These are phyloP conservation scores for Lindgomyces ingoldianus DNA, from an alignment of 495 filamentous ascomycete genomes.

Conservation along the genomic window DNA sequence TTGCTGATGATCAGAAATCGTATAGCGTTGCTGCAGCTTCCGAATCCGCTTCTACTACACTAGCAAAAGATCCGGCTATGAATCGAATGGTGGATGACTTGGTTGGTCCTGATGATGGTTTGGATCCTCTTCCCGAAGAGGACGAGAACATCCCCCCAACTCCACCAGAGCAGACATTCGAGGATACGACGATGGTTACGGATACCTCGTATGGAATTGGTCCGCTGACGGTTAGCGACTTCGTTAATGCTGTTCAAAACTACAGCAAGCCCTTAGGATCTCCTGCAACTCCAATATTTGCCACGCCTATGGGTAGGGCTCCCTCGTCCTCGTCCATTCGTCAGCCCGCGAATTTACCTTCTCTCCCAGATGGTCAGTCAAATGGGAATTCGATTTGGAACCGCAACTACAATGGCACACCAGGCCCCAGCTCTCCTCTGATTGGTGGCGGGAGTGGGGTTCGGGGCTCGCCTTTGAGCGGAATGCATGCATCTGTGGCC, in stretches of 20 bases:
- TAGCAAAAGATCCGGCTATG: slow-evolving; percentile 42
- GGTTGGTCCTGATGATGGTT: slow-evolving; percentile 57
- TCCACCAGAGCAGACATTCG: slow-evolving; percentile 43
- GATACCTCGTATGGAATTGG: slow-evolving; percentile 26
- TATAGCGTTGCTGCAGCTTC: slow-evolving; percentile 36
- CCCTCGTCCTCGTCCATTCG: slow-evolving; percentile 32
- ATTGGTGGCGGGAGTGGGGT: slow-evolving; percentile 1
- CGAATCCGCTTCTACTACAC: slow-evolving; percentile 36
- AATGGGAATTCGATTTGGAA: slow-evolving; percentile 34
- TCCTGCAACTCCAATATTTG: slow-evolving; percentile 6
- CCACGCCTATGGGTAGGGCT: slow-evolving; percentile 27
- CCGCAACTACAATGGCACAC: slow-evolving; percentile 30
- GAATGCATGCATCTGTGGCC: not conserved
- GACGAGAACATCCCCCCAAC: slow-evolving; percentile 41
- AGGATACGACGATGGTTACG: slow-evolving; percentile 29
- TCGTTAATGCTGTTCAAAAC: slow-evolving; percentile 32
- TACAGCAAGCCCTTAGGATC: slow-evolving; percentile 21
- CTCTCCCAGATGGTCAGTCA: slow-evolving; percentile 31
- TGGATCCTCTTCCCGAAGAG: slow-evolving; percentile 39
- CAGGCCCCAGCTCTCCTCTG: slow-evolving; percentile 30
- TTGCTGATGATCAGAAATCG: slow-evolving; percentile 36
- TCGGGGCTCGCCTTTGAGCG: slow-evolving; percentile 22
- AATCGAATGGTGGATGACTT: slow-evolving; percentile 64
- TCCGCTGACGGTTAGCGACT: slow-evolving; percentile 22
- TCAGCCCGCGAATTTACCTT: slow-evolving; percentile 27